Conservation (phyloP, 2,329 filamentous ascomycete genomes). For the Sphaerulina musiva region DNA sequence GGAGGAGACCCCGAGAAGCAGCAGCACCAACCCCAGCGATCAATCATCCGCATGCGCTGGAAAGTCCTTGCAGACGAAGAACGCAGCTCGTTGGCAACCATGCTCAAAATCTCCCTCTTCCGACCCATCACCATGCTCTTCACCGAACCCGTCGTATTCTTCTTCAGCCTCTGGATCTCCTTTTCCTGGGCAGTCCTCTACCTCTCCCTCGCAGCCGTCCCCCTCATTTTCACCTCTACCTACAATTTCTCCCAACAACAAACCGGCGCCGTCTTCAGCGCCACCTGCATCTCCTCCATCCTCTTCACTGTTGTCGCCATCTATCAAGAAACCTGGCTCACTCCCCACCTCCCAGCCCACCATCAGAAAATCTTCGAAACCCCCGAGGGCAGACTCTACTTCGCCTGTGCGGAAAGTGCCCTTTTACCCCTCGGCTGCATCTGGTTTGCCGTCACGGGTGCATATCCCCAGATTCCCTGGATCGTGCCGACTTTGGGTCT, state of each 20-base stretch:
- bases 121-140: slow-evolving; percentile 72
- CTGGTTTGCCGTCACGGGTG: slow-evolving; percentile 66
- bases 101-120: slow-evolving; percentile 67
- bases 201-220: slow-evolving; percentile 72
- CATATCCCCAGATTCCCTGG: slow-evolving; percentile 59
- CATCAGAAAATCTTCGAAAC: slow-evolving; percentile 39
- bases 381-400: slow-evolving; percentile 76
- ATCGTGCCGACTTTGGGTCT: slow-evolving; percentile 65
- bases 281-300: slow-evolving; percentile 60
- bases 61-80: slow-evolving; percentile 73
- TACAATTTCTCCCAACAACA: slow-evolving; percentile 63
- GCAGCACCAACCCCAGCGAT: neutral
- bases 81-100: slow-evolving; percentile 57
- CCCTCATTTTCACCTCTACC: slow-evolving; percentile 64
- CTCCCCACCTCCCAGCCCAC: slow-evolving; percentile 18
- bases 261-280: slow-evolving; percentile 64
- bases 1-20: slow-evolving; percentile 24
- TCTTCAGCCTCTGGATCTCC: slow-evolving; percentile 81
- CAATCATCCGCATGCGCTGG: slow-evolving; percentile 56
- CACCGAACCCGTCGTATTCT: slow-evolving; percentile 74
- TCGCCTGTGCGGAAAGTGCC: slow-evolving; percentile 67
- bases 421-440: slow-evolving; percentile 75
- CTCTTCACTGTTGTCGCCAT: slow-evolving; percentile 67
- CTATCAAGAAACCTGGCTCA: slow-evolving; percentile 25
- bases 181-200: slow-evolving; percentile 90